Evolutionary conservation across 2,329 filamentous ascomycete genomes (phyloP).

Genomic region (Exophiala sp.): DNA sequence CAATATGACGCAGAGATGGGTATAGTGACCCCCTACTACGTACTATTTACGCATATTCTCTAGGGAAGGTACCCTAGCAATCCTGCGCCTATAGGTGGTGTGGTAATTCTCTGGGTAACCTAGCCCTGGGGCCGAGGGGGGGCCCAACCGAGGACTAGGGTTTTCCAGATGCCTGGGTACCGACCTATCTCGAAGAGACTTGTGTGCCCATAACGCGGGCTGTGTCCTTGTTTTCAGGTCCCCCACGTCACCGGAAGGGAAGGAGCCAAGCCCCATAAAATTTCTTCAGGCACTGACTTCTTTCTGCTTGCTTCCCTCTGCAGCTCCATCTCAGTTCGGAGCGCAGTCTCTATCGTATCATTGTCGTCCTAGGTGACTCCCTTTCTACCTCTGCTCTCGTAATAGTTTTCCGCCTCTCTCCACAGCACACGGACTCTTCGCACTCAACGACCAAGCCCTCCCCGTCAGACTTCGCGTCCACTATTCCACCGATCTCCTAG

Average conservation of each 20-base stretch:
- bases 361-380: too few species aligned
- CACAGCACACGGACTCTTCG: background rate
- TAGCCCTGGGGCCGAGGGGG: too few species aligned
- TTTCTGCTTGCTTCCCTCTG: background rate
- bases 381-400: background rate
- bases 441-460: background rate
- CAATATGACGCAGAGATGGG: too few species aligned
- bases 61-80: too few species aligned
- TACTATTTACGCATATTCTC: too few species aligned
- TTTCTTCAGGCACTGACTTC: background rate
- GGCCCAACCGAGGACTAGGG: too few species aligned
- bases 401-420: slow-evolving; percentile 1
- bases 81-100: background rate
- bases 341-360: background rate
- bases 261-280: background rate
- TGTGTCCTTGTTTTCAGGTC: background rate
- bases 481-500: background rate
- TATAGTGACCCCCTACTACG: too few species aligned
- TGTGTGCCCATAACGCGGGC: too few species aligned
- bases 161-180: too few species aligned
- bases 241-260: background rate
- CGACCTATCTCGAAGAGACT: too few species aligned
- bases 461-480: background rate
- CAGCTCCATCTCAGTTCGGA: background rate
- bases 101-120: too few species aligned